phyloP scores from a whole-genome alignment of 148 eudicot species.

The Vaccinium myrtillus region DNA sequence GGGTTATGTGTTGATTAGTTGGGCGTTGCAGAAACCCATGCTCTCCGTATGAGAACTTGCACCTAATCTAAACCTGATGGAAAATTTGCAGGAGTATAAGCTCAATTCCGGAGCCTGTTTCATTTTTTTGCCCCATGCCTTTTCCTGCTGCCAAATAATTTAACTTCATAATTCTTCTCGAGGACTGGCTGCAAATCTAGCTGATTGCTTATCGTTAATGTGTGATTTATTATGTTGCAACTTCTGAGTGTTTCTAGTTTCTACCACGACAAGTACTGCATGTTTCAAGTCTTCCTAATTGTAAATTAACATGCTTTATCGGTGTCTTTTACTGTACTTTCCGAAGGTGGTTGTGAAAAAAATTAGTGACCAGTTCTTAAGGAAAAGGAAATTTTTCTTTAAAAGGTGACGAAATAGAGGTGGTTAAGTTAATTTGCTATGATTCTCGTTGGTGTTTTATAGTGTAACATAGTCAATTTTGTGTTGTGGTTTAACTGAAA shows the following conservation, averaged over 20 bases:
- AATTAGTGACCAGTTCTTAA: background rate
- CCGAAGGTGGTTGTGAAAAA: background rate
- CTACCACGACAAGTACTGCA: background rate
- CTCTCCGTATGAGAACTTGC: background rate
- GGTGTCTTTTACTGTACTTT: background rate
- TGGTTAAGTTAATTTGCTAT: background rate
- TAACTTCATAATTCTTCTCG: background rate
- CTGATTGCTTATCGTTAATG: background rate
- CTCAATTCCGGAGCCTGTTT: background rate
- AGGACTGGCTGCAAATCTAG: background rate
- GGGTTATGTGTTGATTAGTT: background rate
- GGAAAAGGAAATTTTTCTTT: background rate
- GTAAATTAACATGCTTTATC: background rate
- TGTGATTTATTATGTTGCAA: background rate
- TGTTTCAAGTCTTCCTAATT: background rate
- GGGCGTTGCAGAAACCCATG: background rate
- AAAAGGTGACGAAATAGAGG: background rate
- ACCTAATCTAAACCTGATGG: conserved; percentile 1
- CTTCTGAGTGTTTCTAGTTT: conserved; percentile 10
- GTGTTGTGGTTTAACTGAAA: background rate
- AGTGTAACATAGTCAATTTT: background rate
- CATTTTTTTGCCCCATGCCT: background rate
- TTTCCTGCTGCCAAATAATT: background rate
- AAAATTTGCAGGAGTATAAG: background rate
- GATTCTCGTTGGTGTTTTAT: background rate